Percentiles rank a stretch among this genome's conserved stretches.
phyloP scores from a whole-genome alignment of 768 basidiomycete species.

The Mycena albidolilacea region DNA sequence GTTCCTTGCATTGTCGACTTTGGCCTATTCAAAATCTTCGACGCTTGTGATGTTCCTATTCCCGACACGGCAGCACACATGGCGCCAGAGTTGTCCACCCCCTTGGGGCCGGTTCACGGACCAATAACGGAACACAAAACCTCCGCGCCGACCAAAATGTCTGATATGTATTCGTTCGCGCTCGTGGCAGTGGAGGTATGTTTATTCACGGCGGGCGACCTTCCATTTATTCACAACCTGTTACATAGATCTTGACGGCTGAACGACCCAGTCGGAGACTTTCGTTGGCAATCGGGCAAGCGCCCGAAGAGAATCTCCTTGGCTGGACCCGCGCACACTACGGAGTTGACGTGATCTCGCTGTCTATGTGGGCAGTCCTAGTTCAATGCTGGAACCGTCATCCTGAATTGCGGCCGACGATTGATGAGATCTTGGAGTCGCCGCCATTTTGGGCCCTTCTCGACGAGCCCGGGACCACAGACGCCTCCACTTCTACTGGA shows the following conservation, averaged over 20 bases:
- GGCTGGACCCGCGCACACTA: not conserved
- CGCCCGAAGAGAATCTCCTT: not conserved
- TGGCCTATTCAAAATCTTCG: not conserved
- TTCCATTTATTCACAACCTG: no score
- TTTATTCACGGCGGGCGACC: no score
- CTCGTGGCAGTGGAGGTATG: not conserved
- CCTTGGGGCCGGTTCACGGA: not conserved
- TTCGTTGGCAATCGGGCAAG: no score
- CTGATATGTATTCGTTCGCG: not conserved
- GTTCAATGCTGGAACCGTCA: not conserved
- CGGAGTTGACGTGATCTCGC: not conserved
- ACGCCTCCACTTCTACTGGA: no score
- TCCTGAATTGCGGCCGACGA: not conserved
- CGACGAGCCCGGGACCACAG: no score
- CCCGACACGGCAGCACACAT: not conserved
- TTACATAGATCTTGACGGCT: no score
- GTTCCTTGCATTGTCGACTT: not conserved
- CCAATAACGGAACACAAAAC: not conserved
- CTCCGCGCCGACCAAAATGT: not conserved
- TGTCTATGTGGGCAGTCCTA: not conserved
- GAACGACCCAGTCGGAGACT: no score
- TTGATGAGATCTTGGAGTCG: not conserved
- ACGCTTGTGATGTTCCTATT: not conserved
- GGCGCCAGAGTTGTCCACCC: not conserved
- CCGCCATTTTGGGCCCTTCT: not conserved